phyloP scores from a whole-genome alignment of 2,329 filamentous ascomycete genomes.

The Epichloe uncinata region DNA sequence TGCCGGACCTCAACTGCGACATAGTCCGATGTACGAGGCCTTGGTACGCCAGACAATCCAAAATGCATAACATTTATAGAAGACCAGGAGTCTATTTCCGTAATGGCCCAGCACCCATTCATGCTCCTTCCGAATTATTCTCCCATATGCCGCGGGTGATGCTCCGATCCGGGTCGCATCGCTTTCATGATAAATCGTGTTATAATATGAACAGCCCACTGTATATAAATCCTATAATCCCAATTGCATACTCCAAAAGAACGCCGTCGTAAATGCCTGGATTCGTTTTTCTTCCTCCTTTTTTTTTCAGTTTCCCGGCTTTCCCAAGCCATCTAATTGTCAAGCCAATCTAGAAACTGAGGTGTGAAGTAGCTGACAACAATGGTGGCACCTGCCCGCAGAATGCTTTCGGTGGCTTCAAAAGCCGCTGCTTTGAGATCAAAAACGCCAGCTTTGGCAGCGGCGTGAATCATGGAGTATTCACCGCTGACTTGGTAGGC shows the following conservation, averaged over 20 bases:
- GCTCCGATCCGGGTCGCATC: background rate
- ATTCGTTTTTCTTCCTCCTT: background rate
- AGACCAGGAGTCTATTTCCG: too few relatives aligned
- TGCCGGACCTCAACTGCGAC: too few relatives aligned
- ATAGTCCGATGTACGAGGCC: background rate
- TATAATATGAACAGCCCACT: background rate
- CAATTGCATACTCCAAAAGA: background rate
- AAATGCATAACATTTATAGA: background rate
- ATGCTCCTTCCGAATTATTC: background rate
- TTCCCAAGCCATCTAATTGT: conserved; percentile 25
- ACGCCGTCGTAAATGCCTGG: background rate
- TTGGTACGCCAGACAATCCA: background rate
- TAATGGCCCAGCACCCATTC: background rate
- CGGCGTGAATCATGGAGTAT: conserved; percentile 95
- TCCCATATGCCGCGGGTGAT: background rate
- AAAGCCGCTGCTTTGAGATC: conserved; percentile 91
- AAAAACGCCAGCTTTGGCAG: conserved; percentile 90
- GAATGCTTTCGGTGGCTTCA: conserved; percentile 84
- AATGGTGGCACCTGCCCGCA: conserved; percentile 86
- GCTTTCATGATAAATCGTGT: background rate
- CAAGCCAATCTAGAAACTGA: conserved; percentile 56
- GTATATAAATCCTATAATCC: background rate
- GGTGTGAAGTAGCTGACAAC: conserved; percentile 92
- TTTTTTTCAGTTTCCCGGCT: background rate
- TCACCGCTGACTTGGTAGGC: conserved; percentile 97